Conservation (phyloP, 2,329 filamentous ascomycete genomes). For the Trichoderma aggressivum region DNA sequence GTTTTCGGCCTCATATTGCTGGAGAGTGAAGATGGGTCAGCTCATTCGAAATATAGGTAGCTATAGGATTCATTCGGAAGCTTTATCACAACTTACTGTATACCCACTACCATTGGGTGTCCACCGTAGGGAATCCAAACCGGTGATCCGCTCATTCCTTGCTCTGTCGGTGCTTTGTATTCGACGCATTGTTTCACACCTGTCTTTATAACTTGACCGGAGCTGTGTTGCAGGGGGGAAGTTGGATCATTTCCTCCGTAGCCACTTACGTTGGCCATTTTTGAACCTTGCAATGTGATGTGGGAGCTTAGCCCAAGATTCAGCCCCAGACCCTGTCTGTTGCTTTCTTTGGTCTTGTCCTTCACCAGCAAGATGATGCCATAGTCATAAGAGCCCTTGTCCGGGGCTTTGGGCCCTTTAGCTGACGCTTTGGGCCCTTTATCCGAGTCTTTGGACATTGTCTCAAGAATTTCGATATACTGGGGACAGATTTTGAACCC, state of each 20-base stretch:
- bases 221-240: background rate
- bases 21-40: background rate
- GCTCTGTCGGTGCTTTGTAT: background rate
- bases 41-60: too few species aligned
- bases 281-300: background rate
- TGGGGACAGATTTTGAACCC: background rate
- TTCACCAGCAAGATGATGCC: background rate
- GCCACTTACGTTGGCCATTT: background rate
- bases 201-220: background rate
- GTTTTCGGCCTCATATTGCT: background rate
- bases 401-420: background rate
- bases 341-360: background rate
- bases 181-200: background rate
- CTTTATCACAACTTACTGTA: background rate
- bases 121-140: constrained; percentile 3
- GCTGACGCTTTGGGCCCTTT: too few species aligned
- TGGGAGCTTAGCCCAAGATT: background rate
- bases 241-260: background rate
- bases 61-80: background rate
- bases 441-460: background rate
- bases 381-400: background rate
- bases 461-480: background rate
- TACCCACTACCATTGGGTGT: background rate
- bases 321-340: constrained; percentile 1
- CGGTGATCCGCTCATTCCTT: constrained; percentile 14